Evolutionary conservation across 2,329 filamentous ascomycete species (phyloP).

Genomic region (Ascocoryne sarcoides): DNA sequence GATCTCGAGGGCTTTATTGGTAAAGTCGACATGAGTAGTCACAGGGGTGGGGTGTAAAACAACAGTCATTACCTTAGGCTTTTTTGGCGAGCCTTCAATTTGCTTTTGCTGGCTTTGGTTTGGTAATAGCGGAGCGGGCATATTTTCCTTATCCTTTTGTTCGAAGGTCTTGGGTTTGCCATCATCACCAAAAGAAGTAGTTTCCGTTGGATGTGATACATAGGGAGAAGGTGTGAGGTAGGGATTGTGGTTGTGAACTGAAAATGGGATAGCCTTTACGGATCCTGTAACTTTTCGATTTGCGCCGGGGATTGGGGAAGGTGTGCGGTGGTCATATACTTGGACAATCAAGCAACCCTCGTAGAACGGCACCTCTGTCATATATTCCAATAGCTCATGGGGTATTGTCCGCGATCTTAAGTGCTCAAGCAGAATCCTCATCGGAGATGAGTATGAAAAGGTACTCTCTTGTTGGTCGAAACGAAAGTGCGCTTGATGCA

Average conservation of each 20-base stretch:
- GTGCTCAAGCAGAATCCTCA: slow-evolving; percentile 72
- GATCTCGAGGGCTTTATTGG: slow-evolving; percentile 67
- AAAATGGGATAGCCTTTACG: slow-evolving; percentile 61
- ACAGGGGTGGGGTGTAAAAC: slow-evolving; percentile 80
- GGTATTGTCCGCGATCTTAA: slow-evolving; percentile 69
- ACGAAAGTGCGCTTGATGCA: slow-evolving; percentile 77
- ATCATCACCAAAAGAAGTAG: slow-evolving; percentile 27
- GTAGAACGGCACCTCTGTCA: slow-evolving; percentile 75
- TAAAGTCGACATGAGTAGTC: slow-evolving; percentile 66
- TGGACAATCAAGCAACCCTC: slow-evolving; percentile 93
- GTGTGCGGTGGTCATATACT: slow-evolving; percentile 77
- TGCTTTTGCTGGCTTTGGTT: slow-evolving; percentile 38
- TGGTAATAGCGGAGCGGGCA: slow-evolving; percentile 42
- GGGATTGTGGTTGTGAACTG: slow-evolving; percentile 85
- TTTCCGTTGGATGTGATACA: slow-evolving; percentile 55
- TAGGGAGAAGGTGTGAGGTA: slow-evolving; percentile 86
- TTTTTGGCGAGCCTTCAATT: slow-evolving; percentile 33
- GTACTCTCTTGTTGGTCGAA: slow-evolving; percentile 93
- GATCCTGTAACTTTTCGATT: slow-evolving; percentile 49
- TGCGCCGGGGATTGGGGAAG: slow-evolving; percentile 50
- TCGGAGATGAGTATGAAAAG: slow-evolving; percentile 86
- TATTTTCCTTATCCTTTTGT: slow-evolving; percentile 50
- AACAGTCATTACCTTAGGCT: slow-evolving; percentile 62
- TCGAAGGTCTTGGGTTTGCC: slow-evolving; percentile 27
- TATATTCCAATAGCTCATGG: slow-evolving; percentile 77